Evolutionary conservation across 2,329 filamentous ascomycete genomes (phyloP).

Genomic region (Grosmannia clavigera): DNA sequence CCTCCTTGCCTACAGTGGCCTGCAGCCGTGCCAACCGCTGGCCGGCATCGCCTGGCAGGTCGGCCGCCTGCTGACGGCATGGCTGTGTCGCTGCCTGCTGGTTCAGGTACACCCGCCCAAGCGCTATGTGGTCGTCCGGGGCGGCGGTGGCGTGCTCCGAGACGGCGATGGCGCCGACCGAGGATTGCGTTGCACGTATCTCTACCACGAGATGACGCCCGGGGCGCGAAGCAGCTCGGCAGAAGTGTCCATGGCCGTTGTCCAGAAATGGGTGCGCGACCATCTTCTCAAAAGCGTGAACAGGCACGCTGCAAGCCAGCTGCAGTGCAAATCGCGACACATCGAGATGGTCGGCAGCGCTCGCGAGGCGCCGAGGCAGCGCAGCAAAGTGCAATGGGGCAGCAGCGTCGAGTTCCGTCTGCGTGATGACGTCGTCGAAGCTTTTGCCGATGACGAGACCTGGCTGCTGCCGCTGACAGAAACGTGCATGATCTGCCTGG

Average conservation of each 20-base stretch:
- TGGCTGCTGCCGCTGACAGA: conserved; percentile 20
- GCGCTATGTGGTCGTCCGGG: conserved; percentile 18
- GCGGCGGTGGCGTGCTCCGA: conserved; percentile 4
- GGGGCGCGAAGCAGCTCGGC: background rate
- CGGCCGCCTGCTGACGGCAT: conserved; percentile 14
- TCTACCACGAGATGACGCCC: conserved; percentile 17
- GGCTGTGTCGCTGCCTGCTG: conserved; percentile 21
- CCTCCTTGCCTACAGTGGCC: conserved; percentile 18
- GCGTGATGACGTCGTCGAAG: conserved; percentile 14
- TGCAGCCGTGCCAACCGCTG: conserved; percentile 16
- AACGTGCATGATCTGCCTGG: conserved; percentile 21
- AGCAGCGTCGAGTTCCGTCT: conserved; percentile 20
- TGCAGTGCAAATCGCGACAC: conserved; percentile 10
- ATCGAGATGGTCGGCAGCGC: conserved; percentile 10
- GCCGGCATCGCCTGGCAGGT: conserved; percentile 22
- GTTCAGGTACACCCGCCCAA: conserved; percentile 14
- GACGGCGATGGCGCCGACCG: conserved; percentile 3
- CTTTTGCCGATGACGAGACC: conserved; percentile 19
- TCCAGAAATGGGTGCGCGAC: conserved; percentile 8
- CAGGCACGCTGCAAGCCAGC: background rate
- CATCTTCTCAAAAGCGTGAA: conserved; percentile 8
- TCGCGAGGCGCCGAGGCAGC: background rate
- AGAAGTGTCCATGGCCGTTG: background rate
- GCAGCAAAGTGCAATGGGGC: conserved; percentile 11
- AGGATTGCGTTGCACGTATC: conserved; percentile 19